Conservation (phyloP, 2,329 filamentous ascomycete species). For the Xylaria hypoxylon region DNA sequence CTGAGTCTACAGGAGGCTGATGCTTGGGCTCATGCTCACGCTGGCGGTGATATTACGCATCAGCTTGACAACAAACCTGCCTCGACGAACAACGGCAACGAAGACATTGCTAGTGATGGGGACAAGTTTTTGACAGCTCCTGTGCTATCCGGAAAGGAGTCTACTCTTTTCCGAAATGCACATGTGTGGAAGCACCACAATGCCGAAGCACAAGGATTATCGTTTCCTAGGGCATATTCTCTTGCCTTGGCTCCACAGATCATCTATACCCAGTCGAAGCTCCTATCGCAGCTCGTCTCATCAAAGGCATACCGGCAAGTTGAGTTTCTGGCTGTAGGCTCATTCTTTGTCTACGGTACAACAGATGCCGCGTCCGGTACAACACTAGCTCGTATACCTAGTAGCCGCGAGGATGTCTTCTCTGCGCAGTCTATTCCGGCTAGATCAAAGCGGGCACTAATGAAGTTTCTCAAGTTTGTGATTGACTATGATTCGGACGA, state of each 20-base stretch:
- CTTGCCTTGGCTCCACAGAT: slow-evolving; percentile 87
- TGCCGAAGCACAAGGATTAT: slow-evolving; percentile 59
- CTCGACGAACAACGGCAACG: background rate
- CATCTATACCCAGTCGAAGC: slow-evolving; percentile 82
- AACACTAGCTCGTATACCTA: slow-evolving; percentile 78
- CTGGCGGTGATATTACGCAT: slow-evolving; percentile 38
- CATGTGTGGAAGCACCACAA: slow-evolving; percentile 54
- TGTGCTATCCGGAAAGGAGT: background rate
- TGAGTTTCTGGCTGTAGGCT: slow-evolving; percentile 92
- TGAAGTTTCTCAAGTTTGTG: slow-evolving; percentile 95
- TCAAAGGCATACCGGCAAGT: slow-evolving; percentile 89
- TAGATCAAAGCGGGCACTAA: slow-evolving; percentile 84
- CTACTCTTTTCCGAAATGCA: slow-evolving; percentile 53
- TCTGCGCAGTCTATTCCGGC: slow-evolving; percentile 79
- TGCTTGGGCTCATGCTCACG: slow-evolving; percentile 70
- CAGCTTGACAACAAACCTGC: slow-evolving; percentile 5
- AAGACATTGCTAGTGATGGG: background rate
- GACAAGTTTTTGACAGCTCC: background rate
- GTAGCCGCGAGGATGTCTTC: slow-evolving; percentile 92
- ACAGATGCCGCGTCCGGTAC: slow-evolving; percentile 45
- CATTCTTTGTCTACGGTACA: slow-evolving; percentile 81
- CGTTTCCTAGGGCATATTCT: slow-evolving; percentile 79
- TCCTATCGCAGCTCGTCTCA: slow-evolving; percentile 85
- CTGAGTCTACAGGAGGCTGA: slow-evolving; percentile 86
- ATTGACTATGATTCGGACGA: slow-evolving; percentile 73